Conservation (phyloP, 2,329 filamentous ascomycete genomes). For the Cordyceps fumosorosea region DNA sequence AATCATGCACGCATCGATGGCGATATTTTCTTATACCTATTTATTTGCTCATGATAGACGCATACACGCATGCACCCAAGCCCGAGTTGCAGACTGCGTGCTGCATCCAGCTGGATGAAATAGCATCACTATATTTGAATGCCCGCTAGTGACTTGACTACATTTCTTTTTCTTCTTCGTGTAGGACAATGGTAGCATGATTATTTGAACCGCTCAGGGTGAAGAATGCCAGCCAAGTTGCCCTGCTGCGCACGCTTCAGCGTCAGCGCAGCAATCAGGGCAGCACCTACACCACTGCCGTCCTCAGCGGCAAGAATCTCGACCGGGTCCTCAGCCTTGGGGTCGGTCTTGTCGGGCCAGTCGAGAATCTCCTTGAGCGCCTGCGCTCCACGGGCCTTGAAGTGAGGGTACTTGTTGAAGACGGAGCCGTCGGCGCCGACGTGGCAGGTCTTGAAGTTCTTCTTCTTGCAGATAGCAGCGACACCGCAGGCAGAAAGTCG, state of each 20-base stretch:
- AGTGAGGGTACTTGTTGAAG: slow-evolving; percentile 99
- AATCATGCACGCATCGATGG: neutral
- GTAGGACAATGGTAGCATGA: neutral
- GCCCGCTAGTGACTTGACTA: neutral
- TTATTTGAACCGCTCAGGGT: slow-evolving; percentile 54
- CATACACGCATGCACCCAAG: neutral
- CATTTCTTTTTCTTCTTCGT: neutral
- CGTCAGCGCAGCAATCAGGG: slow-evolving; percentile 76
- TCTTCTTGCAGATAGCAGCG: slow-evolving; percentile 95
- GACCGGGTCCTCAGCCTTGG: slow-evolving; percentile 76
- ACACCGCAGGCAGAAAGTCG: slow-evolving; percentile 92
- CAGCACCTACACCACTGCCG: slow-evolving; percentile 93
- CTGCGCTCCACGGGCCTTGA: slow-evolving; percentile 84
- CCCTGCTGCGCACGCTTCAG: slow-evolving; percentile 57
- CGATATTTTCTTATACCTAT: neutral
- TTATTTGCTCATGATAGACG: slow-evolving; percentile 1
- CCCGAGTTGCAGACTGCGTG: neutral
- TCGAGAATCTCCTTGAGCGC: slow-evolving; percentile 93
- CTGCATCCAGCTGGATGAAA: neutral
- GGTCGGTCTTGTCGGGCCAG: slow-evolving; percentile 66
- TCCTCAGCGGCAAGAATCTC: slow-evolving; percentile 88
- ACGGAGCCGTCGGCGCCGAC: slow-evolving; percentile 96
- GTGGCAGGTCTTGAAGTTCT: slow-evolving; percentile 79
- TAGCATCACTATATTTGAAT: neutral
- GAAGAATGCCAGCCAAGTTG: slow-evolving; percentile 57